Base-by-base conservation (phyloP, 768 basidiomycete genomes). In the Podaxis sp. region DNA sequence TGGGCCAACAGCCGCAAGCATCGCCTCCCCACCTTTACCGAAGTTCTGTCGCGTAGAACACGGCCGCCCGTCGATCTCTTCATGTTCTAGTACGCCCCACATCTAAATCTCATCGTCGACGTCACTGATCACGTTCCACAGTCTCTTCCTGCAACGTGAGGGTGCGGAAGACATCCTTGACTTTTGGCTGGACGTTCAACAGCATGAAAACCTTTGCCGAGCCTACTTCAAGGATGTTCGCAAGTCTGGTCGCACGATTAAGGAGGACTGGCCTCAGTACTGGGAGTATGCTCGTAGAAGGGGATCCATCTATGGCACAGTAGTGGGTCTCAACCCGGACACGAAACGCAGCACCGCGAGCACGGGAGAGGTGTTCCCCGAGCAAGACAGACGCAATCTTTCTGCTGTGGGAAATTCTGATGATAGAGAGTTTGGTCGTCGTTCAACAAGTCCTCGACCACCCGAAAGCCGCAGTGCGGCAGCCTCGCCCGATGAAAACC, bases 161-260 rank as follows among this genome's bases (percentile, higher is more conserved):
- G 93, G 94, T 26, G 87, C 93, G 59, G 96, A 99, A 73, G 97
- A 99, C 74, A 91, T 95, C 54, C 78, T 99, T 50, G 97, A 99
- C 74, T 99, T 99, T 70, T 99, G 96, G 96, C 85, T 99, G 30
- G 97, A 99, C 73, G 97, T 99, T 5, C 95, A 97, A 69, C 97
- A 99, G 77, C 97, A 99, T 74, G 97, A 99, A 78, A 98, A 98
- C 73, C 87, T 99, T 37, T 99, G 96, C 75, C 86, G 96, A 64
- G 97, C 96, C 7, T 99, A 99, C 76, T 99, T 99, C 86, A 97
- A 98, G 81, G 97, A 99, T 75, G 87, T 99, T 58, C 90, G 93
- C 71, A 95, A 96, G 78, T 95, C 95, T 0, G 95, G 96, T 2
- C 86, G 91, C 28, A 87, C 90, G 12, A 91, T 99, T 73, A 91